phyloP scores from a whole-genome alignment of 371 early-diverging fungal species.

The Astathelohania contejeani region DNA sequence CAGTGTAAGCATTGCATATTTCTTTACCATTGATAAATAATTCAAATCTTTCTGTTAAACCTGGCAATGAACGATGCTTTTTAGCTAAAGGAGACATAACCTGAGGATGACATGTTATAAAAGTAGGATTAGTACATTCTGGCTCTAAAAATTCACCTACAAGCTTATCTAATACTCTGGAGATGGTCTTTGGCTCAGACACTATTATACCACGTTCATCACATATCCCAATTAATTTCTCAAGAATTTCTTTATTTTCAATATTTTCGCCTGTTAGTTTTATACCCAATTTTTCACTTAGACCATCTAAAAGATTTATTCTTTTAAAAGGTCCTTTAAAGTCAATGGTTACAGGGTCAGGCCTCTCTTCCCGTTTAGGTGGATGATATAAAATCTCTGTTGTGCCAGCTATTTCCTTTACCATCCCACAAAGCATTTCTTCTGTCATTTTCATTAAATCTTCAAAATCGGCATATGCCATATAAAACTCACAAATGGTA shows the following conservation, averaged over 20 bases:
- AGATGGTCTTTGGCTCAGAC: conserved; percentile 74
- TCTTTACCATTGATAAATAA: conserved; percentile 96
- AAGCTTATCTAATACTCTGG: conserved; percentile 87
- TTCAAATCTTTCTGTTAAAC: conserved; percentile 95
- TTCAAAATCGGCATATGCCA: conserved; percentile 94
- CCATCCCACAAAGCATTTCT: conserved; percentile 71
- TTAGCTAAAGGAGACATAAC: conserved; percentile 98
- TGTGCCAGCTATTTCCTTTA: conserved; percentile 65
- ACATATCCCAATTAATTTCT: conserved; percentile 73
- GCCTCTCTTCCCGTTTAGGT: conserved; percentile 60
- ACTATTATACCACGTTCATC: conserved; percentile 74
- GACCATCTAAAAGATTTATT: conserved; percentile 73
- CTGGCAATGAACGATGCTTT: conserved; percentile 70
- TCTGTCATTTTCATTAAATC: conserved; percentile 90
- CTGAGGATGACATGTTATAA: conserved; percentile 87
- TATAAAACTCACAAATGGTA: conserved; percentile 95
- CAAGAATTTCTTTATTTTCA: conserved; percentile 61
- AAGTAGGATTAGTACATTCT: conserved; percentile 80
- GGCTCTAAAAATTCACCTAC: conserved; percentile 90
- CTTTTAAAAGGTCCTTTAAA: conserved; percentile 89
- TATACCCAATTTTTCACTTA: conserved; percentile 69
- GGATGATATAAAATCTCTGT: conserved; percentile 77
- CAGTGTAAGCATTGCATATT: conserved; percentile 89
- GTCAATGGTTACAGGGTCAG: conserved; percentile 60
- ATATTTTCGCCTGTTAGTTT: conserved; percentile 68